These are phyloP conservation scores for Vanderwaltozyma verrucispora DNA, from an alignment of 805 yeast genomes.

Conservation along the genomic window DNA sequence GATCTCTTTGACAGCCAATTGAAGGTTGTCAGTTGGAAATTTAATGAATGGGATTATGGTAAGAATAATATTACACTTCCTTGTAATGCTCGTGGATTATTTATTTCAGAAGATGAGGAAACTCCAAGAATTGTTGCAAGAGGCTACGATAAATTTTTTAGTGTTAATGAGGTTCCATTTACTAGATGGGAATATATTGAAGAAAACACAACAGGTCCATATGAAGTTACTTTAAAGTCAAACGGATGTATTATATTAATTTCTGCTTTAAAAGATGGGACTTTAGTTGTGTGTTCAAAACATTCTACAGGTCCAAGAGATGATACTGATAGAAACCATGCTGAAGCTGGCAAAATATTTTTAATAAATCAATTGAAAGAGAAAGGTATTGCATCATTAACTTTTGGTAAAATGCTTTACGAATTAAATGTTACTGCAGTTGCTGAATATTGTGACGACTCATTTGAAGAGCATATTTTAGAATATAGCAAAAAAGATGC, in stretches of 20 bases:
- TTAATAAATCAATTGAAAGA: conserved; percentile 42
- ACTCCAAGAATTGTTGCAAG: conserved; percentile 49
- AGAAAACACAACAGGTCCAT: conserved; percentile 60
- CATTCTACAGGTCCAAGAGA: conserved; percentile 69
- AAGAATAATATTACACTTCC: conserved; percentile 48
- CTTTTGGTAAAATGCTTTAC: conserved; percentile 48
- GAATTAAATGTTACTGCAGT: conserved; percentile 64
- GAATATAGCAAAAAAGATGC: conserved; percentile 55
- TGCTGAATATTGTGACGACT: conserved; percentile 86
- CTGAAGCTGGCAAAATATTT: conserved; percentile 55
- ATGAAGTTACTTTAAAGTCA: conserved; percentile 70
- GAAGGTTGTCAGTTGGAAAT: conserved; percentile 56
- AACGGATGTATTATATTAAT: conserved; percentile 89
- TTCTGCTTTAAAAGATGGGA: conserved; percentile 66
- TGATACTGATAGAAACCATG: conserved; percentile 55
- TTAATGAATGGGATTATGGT: conserved; percentile 82
- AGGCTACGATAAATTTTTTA: conserved; percentile 94
- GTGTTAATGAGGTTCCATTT: conserved; percentile 49
- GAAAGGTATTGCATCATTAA: conserved; percentile 31
- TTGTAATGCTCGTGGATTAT: conserved; percentile 73
- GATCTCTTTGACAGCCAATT: conserved; percentile 18
- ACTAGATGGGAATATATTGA: conserved; percentile 43
- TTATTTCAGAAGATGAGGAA: conserved; percentile 35
- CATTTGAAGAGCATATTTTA: conserved; percentile 87
- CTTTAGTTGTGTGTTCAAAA: conserved; percentile 79